Evolutionary conservation across 768 basidiomycete genomes (phyloP), one percentile per base, ranked within the genome.

Genomic region (Rhodotorula taiwanensis): DNA sequence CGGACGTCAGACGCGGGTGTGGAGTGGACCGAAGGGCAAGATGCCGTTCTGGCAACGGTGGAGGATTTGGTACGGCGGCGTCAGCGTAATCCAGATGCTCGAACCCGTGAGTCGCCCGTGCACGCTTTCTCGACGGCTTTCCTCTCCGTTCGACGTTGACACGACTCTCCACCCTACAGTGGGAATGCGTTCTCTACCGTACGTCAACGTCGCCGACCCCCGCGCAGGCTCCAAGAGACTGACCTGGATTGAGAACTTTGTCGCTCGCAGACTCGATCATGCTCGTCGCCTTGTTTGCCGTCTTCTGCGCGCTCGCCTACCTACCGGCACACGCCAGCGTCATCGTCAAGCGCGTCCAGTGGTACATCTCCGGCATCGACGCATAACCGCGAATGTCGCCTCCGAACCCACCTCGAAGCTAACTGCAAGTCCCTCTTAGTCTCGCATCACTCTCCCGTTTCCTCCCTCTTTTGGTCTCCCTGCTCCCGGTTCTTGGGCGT

Each of bases 141-240:
- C 18, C 25, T 2, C 2, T 15, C 41, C 3, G 7, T 27, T 21
- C 55, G 21, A 21, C 45, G 4, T 18, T 27, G 33, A 10, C 28
- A 8, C 9, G 20, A 16, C 23, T 25, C 2, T 4, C 14, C 14
- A 16, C 28, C 15, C 36, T 28, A 33, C 49, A 65, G 64, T 65
- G 64, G 64, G 64, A 65, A 43, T 51, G 52, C 49, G 34, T 65
- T n/a, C 43, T 65, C 8, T 33, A 55, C 44, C 64, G 64, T 65
- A 5, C 47, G 64, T 34, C 52, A 3, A 28, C 16, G n/a, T n/a
- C n/a, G n/a, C n/a, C n/a, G n/a, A n/a, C n/a, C n/a, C n/a, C n/a
- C n/a, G n/a, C n/a, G n/a, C n/a, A n/a, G n/a, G n/a, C n/a, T n/a
- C n/a, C n/a, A n/a, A n/a, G n/a, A n/a, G n/a, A n/a, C n/a, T n/a